These are phyloP conservation scores for Cardamine chenopodiifolia DNA, from an alignment of 345 rosid genomes.

Conservation along the genomic window DNA sequence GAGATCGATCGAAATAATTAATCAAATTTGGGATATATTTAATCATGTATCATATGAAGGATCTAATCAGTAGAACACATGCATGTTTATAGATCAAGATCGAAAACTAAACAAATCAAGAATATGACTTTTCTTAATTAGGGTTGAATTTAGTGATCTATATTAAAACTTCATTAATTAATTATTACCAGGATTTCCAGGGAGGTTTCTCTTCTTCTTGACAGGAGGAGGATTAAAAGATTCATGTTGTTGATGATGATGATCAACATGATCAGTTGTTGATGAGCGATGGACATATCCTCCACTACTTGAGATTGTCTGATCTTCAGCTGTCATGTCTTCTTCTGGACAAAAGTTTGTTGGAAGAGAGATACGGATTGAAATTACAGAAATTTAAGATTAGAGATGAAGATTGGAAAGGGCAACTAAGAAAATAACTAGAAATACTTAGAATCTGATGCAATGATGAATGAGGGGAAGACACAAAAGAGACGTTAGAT, in stretches of 20 bases:
- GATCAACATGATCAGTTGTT: slow-evolving; percentile 29
- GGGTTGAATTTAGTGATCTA: slow-evolving; percentile 23
- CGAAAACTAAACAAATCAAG: slow-evolving; percentile 11
- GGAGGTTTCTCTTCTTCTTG: slow-evolving; percentile 93
- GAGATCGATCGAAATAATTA: not conserved
- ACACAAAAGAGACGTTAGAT: slow-evolving; percentile 30
- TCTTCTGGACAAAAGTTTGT: slow-evolving; percentile 22
- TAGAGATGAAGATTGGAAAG: not conserved
- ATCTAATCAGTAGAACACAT: slow-evolving; percentile 2
- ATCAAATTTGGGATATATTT: not conserved
- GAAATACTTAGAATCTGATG: slow-evolving; percentile 16
- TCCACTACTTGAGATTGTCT: slow-evolving; percentile 34
- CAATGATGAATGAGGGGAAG: slow-evolving; percentile 22
- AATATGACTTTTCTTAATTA: slow-evolving; percentile 8
- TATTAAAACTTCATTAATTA: not conserved
- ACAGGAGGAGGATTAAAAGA: slow-evolving; percentile 48
- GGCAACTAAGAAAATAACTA: not conserved
- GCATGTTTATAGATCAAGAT: slow-evolving; percentile 31
- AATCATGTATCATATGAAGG: not conserved
- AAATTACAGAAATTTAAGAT: slow-evolving; percentile 1
- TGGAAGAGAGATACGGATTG: slow-evolving; percentile 8
- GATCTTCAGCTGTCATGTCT: slow-evolving; percentile 37
- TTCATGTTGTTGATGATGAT: slow-evolving; percentile 36
- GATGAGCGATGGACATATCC: slow-evolving; percentile 40
- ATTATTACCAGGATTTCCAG: slow-evolving; percentile 85